A percentile compares a stretch with the other conserved stretches of the same genome.
These are phyloP conservation scores for Clarkia xantiana DNA, from an alignment of 345 rosid species.

Conservation along the genomic window DNA sequence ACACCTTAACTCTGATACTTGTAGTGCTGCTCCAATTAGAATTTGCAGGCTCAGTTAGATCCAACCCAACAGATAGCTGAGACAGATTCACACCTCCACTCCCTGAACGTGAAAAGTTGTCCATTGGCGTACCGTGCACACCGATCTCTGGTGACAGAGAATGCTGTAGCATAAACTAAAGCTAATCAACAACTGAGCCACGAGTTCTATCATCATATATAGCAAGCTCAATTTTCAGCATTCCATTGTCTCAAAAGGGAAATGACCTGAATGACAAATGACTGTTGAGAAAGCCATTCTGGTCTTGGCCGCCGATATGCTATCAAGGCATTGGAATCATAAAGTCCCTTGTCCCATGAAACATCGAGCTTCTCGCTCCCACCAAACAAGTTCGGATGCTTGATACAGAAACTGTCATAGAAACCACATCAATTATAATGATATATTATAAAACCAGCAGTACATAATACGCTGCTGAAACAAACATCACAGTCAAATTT, in stretches of 20 bases:
- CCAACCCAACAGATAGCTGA: slow-evolving; percentile 61
- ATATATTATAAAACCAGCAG: not conserved
- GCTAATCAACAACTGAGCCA: slow-evolving; percentile 35
- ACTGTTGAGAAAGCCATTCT: slow-evolving; percentile 81
- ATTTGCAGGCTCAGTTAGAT: slow-evolving; percentile 72
- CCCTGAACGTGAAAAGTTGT: slow-evolving; percentile 79
- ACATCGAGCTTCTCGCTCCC: slow-evolving; percentile 99
- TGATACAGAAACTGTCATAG: slow-evolving; percentile 62
- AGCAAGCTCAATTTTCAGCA: too few relatives aligned
- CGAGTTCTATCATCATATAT: slow-evolving; percentile 9
- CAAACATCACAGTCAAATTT: not conserved
- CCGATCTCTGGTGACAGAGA: slow-evolving; percentile 86
- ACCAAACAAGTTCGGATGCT: slow-evolving; percentile 92
- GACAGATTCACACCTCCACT: slow-evolving; percentile 89
- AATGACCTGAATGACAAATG: slow-evolving; percentile 65
- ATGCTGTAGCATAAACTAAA: slow-evolving; percentile 37
- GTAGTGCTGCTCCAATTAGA: slow-evolving; percentile 84
- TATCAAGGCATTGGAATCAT: slow-evolving; percentile 67
- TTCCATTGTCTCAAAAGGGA: not conserved
- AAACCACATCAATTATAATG: slow-evolving; percentile 2
- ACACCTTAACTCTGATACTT: slow-evolving; percentile 78
- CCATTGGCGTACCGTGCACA: slow-evolving; percentile 63
- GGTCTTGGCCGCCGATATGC: slow-evolving; percentile 92
- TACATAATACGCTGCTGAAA: not conserved
- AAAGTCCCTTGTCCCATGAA: slow-evolving; percentile 83